Conservation (phyloP, 306 rosid genomes). For the Corylus avellana region DNA sequence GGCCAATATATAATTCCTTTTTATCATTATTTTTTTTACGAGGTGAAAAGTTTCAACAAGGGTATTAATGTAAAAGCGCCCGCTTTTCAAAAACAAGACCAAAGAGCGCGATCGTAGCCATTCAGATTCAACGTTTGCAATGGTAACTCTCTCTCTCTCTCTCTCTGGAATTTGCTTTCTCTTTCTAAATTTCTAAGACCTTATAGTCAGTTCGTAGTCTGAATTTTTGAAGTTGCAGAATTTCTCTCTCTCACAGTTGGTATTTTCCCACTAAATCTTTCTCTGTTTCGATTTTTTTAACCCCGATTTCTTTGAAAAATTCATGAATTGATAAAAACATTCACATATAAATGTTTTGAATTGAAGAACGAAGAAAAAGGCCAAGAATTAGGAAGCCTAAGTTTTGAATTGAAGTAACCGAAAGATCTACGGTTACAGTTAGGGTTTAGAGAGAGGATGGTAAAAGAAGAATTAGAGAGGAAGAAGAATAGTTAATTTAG, state of each 20-base stretch:
- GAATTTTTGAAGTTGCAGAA: neutral
- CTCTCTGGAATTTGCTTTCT: neutral
- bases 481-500: neutral
- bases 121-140: constrained; percentile 15
- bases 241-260: constrained; percentile 27
- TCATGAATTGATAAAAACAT: no score
- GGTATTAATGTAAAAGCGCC: constrained; percentile 21
- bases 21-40: neutral
- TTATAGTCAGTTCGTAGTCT: neutral
- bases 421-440: neutral
- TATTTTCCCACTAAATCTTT: neutral
- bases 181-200: neutral
- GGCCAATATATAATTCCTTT: neutral
- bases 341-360: no score
- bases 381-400: neutral
- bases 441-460: neutral
- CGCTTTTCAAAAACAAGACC: constrained; percentile 17
- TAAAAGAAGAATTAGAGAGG: neutral
- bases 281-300: no score
- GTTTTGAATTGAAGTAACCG: neutral
- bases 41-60: neutral
- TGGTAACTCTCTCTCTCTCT: neutral
- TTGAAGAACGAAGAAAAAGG: no score
- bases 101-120: constrained; percentile 1
- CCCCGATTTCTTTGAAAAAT: no score